Evolutionary conservation across 306 rosid species (phyloP), one percentile per base, ranked within the genome.

Genomic region (Quercus robur): DNA sequence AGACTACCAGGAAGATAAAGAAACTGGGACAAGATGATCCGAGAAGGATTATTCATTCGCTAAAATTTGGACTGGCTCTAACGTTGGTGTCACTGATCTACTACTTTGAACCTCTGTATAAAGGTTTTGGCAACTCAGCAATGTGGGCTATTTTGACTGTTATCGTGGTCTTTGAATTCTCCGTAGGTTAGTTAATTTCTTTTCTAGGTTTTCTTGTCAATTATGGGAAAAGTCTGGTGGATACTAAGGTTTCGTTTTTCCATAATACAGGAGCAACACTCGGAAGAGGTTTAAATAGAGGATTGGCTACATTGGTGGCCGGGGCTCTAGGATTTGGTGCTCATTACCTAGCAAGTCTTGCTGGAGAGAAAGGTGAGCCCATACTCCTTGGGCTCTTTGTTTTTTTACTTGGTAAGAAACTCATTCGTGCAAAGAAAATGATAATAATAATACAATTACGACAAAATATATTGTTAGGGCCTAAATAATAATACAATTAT

Each of bases 21-120:
- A 75, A 85, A 69, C 4, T 82, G 5, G 88, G 87, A 73, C 56
- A 85, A 77, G 88, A 87, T 5, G 91, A 87, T 78, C 91, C 88
- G 5, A 85, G 86, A 76, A 80, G 83, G 69, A 66, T 80, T 30
- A 77, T 77, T 77, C 88, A 87, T 75, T 73, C 86, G 30, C 59
- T 82, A 1, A 87, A 87, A 82, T 85, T 85, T 15, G 88, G 80
- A 33, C 23, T 87, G n/a, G 73, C 88, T 17, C 58, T 87, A 13
- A 80, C 84, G 5, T n/a, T 82, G 19, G 85, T 82, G 41, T 82
- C 88, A 0, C 2, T 74, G 44, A 80, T 87, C 49, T 87, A 82
- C 81, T 61, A 74, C 68, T 4, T 82, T 12, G 57, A 78, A 31
- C 84, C 91, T 25, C 79, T 77, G 23, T 82, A 80, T 38, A 26